A percentile compares a stretch with the other conserved stretches of the same genome.
phyloP scores from a whole-genome alignment of 1,284 basidiomycete genomes.

The Pterulicium gracile region DNA sequence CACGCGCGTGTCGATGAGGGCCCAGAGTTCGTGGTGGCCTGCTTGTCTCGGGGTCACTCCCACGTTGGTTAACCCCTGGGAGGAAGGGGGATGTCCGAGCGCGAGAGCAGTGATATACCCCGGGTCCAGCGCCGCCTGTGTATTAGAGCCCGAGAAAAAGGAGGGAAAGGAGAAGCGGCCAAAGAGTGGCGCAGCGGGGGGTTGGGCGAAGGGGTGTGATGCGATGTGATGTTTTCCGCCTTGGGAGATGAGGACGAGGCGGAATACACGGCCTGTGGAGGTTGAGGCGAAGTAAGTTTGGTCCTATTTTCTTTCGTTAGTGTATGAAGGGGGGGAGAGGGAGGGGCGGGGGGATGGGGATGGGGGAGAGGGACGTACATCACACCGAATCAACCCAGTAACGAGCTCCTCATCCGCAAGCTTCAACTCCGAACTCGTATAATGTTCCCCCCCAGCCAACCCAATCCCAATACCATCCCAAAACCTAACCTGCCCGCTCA shows the following conservation, averaged over 20 bases:
- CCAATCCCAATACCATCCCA: constrained; percentile 77
- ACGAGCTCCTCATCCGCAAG: constrained; percentile 47
- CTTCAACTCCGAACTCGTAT: constrained; percentile 37
- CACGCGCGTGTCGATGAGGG: constrained; percentile 50
- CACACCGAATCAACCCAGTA: constrained; percentile 51
- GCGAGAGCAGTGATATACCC: constrained; percentile 54
- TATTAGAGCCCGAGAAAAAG: constrained; percentile 24
- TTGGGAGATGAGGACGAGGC: constrained; percentile 49
- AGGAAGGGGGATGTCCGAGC: constrained; percentile 28
- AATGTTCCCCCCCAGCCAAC: constrained; percentile 70
- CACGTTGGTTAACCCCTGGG: too few relatives aligned
- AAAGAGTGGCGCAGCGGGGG: constrained; percentile 40
- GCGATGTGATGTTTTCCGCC: constrained; percentile 57
- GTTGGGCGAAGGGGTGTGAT: constrained; percentile 44
- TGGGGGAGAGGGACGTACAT: too few relatives aligned
- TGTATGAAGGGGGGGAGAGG: too few relatives aligned
- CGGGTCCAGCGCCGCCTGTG: constrained; percentile 21
- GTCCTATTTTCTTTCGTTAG: too few relatives aligned
- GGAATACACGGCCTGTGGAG: constrained; percentile 53
- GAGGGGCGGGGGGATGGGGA: too few relatives aligned
- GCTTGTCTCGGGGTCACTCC: too few relatives aligned
- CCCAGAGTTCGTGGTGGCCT: constrained; percentile 45
- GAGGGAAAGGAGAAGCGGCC: constrained; percentile 49
- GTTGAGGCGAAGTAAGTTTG: constrained; percentile 62
- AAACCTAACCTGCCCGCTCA: constrained; percentile 54